phyloP scores from a whole-genome alignment of 805 yeast species.

The Starmerella davenportii region DNA sequence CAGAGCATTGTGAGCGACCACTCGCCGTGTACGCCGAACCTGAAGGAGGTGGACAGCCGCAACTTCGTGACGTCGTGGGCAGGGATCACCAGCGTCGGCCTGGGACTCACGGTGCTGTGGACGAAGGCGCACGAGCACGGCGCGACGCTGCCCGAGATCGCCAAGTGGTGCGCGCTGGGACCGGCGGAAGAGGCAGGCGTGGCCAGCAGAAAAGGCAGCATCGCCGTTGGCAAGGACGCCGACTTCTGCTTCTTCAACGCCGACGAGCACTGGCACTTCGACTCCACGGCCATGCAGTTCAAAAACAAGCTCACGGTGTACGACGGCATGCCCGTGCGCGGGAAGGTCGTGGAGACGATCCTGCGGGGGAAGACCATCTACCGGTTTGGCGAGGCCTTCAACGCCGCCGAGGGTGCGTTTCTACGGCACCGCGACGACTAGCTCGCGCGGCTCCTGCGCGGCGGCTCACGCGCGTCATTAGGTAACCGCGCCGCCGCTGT shows the following conservation, averaged over 20 bases:
- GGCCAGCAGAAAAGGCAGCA: slow-evolving; percentile 48
- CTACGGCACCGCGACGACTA: slow-evolving; percentile 8
- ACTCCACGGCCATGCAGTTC: slow-evolving; percentile 31
- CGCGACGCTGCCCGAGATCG: slow-evolving; percentile 37
- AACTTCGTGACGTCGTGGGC: slow-evolving; percentile 94
- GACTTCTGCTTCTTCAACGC: slow-evolving; percentile 75
- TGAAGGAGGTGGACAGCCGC: slow-evolving; percentile 64
- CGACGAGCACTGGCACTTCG: slow-evolving; percentile 29
- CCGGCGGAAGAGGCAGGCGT: slow-evolving; percentile 80
- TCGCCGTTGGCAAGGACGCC: slow-evolving; percentile 67
- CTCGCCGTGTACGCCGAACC: slow-evolving; percentile 86
- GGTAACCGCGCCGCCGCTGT: too few species aligned
- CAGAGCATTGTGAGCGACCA: slow-evolving; percentile 87
- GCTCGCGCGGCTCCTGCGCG: neutral
- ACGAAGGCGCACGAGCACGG: slow-evolving; percentile 39
- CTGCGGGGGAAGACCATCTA: slow-evolving; percentile 60
- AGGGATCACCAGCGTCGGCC: slow-evolving; percentile 82
- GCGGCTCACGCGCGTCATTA: too few species aligned
- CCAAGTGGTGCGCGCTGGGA: slow-evolving; percentile 62
- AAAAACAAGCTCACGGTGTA: slow-evolving; percentile 84
- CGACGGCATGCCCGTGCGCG: slow-evolving; percentile 48
- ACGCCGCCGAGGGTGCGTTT: slow-evolving; percentile 11
- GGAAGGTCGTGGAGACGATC: slow-evolving; percentile 63
- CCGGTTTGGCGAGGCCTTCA: slow-evolving; percentile 19
- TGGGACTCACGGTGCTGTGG: slow-evolving; percentile 66